Conservation (phyloP, 2,329 filamentous ascomycete species). For the Thelonectria discophora region DNA sequence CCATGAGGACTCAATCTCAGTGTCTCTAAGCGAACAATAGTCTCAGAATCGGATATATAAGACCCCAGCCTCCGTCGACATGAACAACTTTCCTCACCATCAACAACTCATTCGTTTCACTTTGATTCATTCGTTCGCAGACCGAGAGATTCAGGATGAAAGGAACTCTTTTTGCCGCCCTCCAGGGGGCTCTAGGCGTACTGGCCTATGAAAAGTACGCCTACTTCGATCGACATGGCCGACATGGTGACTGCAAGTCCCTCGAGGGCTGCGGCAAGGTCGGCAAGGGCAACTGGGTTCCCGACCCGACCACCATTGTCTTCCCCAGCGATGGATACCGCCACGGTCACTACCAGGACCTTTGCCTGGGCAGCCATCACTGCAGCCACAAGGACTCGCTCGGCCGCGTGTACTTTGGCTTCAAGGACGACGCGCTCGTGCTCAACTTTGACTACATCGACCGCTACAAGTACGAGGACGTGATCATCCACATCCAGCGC, state of each 20-base stretch:
- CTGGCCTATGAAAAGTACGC: slow-evolving; percentile 38
- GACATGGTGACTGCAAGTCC: slow-evolving; percentile 21
- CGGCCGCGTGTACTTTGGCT: slow-evolving; percentile 39
- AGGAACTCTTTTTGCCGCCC: slow-evolving; percentile 38
- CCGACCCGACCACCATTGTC: slow-evolving; percentile 38
- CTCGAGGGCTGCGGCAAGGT: slow-evolving; percentile 37
- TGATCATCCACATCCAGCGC: slow-evolving; percentile 34
- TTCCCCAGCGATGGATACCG: slow-evolving; percentile 37
- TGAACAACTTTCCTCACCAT: neutral
- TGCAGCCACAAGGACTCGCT: slow-evolving; percentile 37
- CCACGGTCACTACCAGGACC: slow-evolving; percentile 37
- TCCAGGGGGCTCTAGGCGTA: slow-evolving; percentile 38
- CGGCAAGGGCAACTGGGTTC: slow-evolving; percentile 40
- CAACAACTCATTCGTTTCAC: slow-evolving; percentile 26
- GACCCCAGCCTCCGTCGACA: neutral
- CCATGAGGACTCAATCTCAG: too few relatives aligned
- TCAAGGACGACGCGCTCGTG: slow-evolving; percentile 39
- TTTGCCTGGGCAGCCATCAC: slow-evolving; percentile 33
- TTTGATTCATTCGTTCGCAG: slow-evolving; percentile 19
- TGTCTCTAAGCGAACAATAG: neutral
- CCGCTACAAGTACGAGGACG: slow-evolving; percentile 43
- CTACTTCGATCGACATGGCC: slow-evolving; percentile 31
- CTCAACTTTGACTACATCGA: slow-evolving; percentile 38
- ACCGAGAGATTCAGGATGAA: slow-evolving; percentile 33
- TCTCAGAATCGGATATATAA: slow-evolving; percentile 30